Evolutionary conservation across 2,329 filamentous ascomycete genomes (phyloP), one percentile per base, ranked within the genome.

Genomic region (Colletotrichum tanaceti): DNA sequence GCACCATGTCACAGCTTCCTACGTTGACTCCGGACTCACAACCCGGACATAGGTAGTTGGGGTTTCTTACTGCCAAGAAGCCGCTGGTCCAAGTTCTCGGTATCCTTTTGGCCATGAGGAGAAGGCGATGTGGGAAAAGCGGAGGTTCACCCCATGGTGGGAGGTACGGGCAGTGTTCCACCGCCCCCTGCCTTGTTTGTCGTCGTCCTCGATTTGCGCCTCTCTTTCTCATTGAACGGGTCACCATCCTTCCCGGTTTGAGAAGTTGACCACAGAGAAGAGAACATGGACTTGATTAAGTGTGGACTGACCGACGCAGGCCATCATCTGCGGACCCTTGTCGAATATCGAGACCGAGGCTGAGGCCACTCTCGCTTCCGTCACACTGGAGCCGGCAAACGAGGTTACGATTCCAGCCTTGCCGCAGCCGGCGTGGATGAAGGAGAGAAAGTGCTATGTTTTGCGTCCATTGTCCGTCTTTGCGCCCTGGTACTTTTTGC

Each of bases 41-140:
- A 3, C 13, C 43, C 14, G 50, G 50, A 4, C 50, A 53, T 20
- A 3, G n/a, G n/a, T n/a, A n/a, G 14, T 20, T 13, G 18, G 16
- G 18, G n/a, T 38, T 53, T 46, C 18, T 14, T 38, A 28, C 18
- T 62, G 18, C 38, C 55, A 22, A 63, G 46, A 38, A 62, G 41
- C 44, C 52, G 65, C 57, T 65, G 39, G 65, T 39, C 65, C 61
- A 58, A 41, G 46, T 63, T 46, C 35, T 62, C 47, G 57, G 60
- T 63, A 58, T 46, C n/a, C 32, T 16, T 10, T 35, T 43, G 20
- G 10, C 44, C 39, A 46, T 49, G 67, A 63, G 63, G 32, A 63
- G 44, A 58, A 57, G 39, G 11, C 39, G 44, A 16, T 14, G 35
- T 7, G 53, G 53, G 32, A 50, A 14, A 58, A 39, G 35, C n/a